Evolutionary conservation across 2,329 filamentous ascomycete genomes (phyloP), one percentile per base, ranked within the genome.

Genomic region (Fusarium protoensiforme): DNA sequence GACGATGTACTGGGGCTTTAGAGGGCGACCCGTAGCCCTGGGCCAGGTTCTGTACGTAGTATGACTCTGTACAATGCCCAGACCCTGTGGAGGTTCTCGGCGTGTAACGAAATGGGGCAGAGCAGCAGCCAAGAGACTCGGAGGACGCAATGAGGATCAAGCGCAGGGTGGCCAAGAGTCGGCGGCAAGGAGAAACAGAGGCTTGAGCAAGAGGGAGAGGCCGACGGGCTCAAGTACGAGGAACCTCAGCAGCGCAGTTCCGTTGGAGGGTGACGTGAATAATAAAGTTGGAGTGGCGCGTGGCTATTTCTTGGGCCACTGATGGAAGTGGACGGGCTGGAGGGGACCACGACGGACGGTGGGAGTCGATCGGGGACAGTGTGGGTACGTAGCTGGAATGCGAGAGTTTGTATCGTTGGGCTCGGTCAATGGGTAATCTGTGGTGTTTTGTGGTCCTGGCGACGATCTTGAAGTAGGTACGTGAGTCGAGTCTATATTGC

Each of bases 211-310:
- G 56, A 39, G 35, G 57, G 27, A 31, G 24, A 33, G 27, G 29
- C n/a, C 38, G 27, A 43, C 22, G 38, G 35, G 57, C 57, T 33
- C 57, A 60, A 46, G 29, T 46, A 60, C 57, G 36, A 43, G 16
- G 57, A 43, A 22, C 38, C 33, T 36, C 20, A 56, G 53, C 31
- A 36, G 29, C 31, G 20, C 16, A 48, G 43, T 9, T 35, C 7
- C 13, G 24, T 41, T 64, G 48, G 61, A 64, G 51, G 51, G 61
- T 14, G 7, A 27, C 11, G 35, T 39, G 20, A 18, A 35, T 31
- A 68, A 69, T 64, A 69, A 57, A 51, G 71, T 74, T 74, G 61
- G 62, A 69, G 57, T 31, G 54, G 71, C 53, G 68, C 35, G 24
- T 38, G 14, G 43, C 36, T 54, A 36, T 53, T 43, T 6, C n/a